These are phyloP conservation scores for Carpinus viminea DNA, from an alignment of 306 rosid species.

Conservation along the genomic window DNA sequence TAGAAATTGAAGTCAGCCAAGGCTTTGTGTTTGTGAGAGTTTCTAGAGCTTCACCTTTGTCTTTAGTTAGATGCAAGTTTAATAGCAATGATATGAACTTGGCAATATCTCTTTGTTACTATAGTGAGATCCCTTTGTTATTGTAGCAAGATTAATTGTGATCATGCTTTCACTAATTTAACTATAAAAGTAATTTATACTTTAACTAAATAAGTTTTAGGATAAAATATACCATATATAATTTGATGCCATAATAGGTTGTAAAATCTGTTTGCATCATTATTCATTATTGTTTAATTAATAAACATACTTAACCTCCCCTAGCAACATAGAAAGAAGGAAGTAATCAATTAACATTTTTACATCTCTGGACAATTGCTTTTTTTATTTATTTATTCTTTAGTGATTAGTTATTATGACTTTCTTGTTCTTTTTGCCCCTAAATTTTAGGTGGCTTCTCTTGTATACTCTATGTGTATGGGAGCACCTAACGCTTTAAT, in stretches of 20 bases:
- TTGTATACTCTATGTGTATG: no score
- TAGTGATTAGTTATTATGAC: no score
- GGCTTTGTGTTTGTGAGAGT: background rate
- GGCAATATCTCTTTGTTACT: background rate
- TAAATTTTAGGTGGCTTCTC: no score
- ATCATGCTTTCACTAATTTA: background rate
- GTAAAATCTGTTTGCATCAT: no score
- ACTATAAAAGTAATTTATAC: background rate
- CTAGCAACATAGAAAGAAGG: no score
- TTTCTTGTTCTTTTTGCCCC: no score
- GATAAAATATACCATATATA: background rate
- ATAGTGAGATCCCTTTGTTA: background rate
- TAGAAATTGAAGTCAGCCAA: background rate
- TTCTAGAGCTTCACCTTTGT: background rate
- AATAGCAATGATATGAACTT: background rate
- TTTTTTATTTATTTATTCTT: no score
- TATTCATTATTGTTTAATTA: no score
- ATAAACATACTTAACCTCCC: no score
- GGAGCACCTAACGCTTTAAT: no score
- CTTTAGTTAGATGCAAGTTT: background rate
- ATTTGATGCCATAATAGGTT: background rate
- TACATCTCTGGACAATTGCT: no score
- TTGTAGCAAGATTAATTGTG: background rate
- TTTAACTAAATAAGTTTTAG: background rate
- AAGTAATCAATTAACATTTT: background rate